Evolutionary conservation across 192 early-diverging fungal species (phyloP).

Genomic region (Lunasporangiospora selenospora): DNA sequence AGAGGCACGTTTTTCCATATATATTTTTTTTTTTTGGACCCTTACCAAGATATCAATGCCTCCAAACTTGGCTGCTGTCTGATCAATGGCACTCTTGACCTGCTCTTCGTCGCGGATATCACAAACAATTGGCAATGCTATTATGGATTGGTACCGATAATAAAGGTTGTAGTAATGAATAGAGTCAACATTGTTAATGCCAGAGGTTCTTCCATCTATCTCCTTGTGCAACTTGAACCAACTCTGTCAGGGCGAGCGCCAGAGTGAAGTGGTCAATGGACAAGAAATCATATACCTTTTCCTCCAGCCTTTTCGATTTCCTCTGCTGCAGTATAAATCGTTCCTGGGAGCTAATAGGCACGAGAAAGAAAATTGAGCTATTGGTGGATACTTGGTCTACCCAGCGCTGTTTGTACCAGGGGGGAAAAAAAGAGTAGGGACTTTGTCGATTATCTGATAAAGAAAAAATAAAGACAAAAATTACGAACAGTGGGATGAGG

Average conservation of each 20-base stretch:
- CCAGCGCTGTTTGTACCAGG: neutral
- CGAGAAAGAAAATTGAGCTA: conserved; percentile 1
- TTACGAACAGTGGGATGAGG: conserved; percentile 63
- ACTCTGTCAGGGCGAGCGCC: too few species aligned
- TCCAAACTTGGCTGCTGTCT: conserved; percentile 73
- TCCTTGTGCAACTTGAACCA: too few species aligned
- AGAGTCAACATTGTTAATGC: too few species aligned
- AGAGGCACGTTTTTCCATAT: too few species aligned
- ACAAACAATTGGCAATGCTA: conserved; percentile 79
- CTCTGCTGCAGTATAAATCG: conserved; percentile 79
- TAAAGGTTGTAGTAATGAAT: too few species aligned
- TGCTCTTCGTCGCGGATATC: conserved; percentile 85
- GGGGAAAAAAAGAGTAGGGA: neutral
- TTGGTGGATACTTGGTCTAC: too few species aligned
- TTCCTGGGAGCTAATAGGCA: conserved; percentile 73
- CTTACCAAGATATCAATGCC: conserved; percentile 87
- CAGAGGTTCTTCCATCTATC: too few species aligned
- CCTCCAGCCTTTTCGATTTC: conserved; percentile 78
- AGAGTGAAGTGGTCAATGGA: too few species aligned
- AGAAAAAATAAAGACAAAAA: neutral
- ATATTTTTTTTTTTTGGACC: too few species aligned
- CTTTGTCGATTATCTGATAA: neutral
- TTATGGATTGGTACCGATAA: too few species aligned
- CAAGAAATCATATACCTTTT: too few species aligned
- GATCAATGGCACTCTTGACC: conserved; percentile 68